Base-by-base conservation (phyloP, 345 rosid species). In the Citrus mangshanensis region DNA sequence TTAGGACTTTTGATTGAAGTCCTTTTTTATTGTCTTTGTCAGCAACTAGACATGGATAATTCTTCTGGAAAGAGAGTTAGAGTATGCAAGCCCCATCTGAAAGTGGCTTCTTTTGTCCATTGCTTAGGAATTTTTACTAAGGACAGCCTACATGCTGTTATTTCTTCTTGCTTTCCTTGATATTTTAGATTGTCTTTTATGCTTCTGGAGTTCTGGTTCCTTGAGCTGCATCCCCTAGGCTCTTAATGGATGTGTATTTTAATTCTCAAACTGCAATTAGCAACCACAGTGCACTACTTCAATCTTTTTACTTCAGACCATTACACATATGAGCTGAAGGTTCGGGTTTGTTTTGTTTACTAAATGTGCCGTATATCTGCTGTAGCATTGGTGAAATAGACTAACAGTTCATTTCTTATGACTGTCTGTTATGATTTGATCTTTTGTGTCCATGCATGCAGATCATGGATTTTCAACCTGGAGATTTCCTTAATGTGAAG, bases 401-500 rank as follows among this genome's bases (percentile, higher is more conserved):
- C 64, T n/a, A 25, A 68, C 40, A 38, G 18, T 34, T 32, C 1
- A 54, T 46, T 9, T 38, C 34, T 49, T 37, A 25, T 22, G 67
- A 51, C 56, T 9, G 6, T 59, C 28, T 63, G 55, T 58, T 58
- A 4, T 46, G 74, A 68, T 56, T 51, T 74, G 64, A 78, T 74
- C 22, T 70, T 84, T 77, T 80, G 27, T 66, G 49, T n/a, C 68
- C 68, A 42, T 75, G 28, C 34, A 16, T 85, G 77, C 89, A 93
- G 98, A 87, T 93, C 73, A 94, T 96, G 98, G 97, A 94, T 86
- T 96, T 96, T 89, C 97, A 89, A 82, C 97, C 94, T 38, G 97
- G 97, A 64, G 97, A 96, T 79, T 94, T 91, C 83, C 95, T 94
- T 27, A 91, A 93, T 74, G 93, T 94, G 74, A 96, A 96, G 97